Base-by-base conservation (phyloP, 768 basidiomycete species). In the Amanita rubescens region DNA sequence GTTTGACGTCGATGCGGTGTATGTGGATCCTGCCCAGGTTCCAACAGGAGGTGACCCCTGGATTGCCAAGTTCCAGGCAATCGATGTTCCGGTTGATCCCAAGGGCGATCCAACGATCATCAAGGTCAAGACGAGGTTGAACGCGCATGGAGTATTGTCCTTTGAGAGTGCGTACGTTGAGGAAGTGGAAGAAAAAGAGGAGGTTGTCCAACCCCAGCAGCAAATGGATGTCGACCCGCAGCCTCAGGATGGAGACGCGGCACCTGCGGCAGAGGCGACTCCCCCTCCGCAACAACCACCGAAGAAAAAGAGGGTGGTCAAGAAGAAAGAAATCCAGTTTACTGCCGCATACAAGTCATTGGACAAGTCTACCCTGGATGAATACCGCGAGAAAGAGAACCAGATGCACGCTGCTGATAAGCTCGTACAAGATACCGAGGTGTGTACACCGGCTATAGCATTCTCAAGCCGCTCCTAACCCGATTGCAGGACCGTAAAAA, bases 401-500 rank as follows among this genome's bases (percentile, higher is more conserved):
- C 74, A 87, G 72, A 90, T 99, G 92, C 80, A 87, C 67, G 79
- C 88, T 25, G 74, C 81, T 53, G 96, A 99, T 73, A 97, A 95
- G 76, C 87, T 98, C 57, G 95, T 99, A 49, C 81, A 84, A 75
- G 96, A 99, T 67, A 99, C 96, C 54, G 95, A 97, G 83, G 92
- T 91, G 58, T 33, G 80, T 71, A n/a, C n/a, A n/a, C n/a, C n/a
- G n/a, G n/a, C n/a, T n/a, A n/a, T n/a, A n/a, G n/a, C n/a, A n/a
- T n/a, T n/a, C n/a, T n/a, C n/a, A n/a, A n/a, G n/a, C n/a, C n/a
- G n/a, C n/a, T n/a, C n/a, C n/a, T n/a, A n/a, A n/a, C n/a, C n/a
- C n/a, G n/a, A n/a, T n/a, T 50, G n/a, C n/a, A 95, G 92, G 90
- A 98, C 70, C 85, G 90, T 69, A 99, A 97, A 75, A 99, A 99